Conservation (phyloP, 169 alveolate species). For the Plasmodium inui region DNA sequence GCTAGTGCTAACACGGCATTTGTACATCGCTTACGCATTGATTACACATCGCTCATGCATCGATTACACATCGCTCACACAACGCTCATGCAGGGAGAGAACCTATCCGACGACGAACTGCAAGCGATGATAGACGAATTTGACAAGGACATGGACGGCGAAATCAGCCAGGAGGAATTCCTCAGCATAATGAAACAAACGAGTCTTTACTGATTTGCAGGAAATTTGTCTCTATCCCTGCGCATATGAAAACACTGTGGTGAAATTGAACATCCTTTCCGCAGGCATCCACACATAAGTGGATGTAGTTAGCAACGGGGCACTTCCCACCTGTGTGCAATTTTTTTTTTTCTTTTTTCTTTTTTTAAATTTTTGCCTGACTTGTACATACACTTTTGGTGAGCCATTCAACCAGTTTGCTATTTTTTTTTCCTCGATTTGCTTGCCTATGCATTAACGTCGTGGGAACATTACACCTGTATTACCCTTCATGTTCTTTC, state of each 20-base stretch:
- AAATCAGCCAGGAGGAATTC: slow-evolving; percentile 94
- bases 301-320: background rate
- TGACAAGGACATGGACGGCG: slow-evolving; percentile 98
- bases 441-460: background rate
- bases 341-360: slow-evolving; percentile 18
- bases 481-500: background rate
- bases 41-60: too few relatives aligned
- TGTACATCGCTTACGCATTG: background rate
- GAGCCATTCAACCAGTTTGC: background rate
- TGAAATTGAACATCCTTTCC: background rate
- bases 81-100: slow-evolving; percentile 90
- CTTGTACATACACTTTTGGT: slow-evolving; percentile 34
- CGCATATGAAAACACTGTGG: background rate
- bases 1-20: background rate
- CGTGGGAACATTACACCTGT: background rate
- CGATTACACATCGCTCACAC: background rate
- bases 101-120: slow-evolving; percentile 96
- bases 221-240: background rate
- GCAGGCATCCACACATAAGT: background rate
- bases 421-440: background rate
- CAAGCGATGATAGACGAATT: slow-evolving; percentile 98
- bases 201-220: slow-evolving; percentile 85
- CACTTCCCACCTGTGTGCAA: background rate
- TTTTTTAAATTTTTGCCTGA: slow-evolving; percentile 26
- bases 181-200: slow-evolving; percentile 97